phyloP scores from a whole-genome alignment of 345 rosid species.

The Gossypium ekmanianum region DNA sequence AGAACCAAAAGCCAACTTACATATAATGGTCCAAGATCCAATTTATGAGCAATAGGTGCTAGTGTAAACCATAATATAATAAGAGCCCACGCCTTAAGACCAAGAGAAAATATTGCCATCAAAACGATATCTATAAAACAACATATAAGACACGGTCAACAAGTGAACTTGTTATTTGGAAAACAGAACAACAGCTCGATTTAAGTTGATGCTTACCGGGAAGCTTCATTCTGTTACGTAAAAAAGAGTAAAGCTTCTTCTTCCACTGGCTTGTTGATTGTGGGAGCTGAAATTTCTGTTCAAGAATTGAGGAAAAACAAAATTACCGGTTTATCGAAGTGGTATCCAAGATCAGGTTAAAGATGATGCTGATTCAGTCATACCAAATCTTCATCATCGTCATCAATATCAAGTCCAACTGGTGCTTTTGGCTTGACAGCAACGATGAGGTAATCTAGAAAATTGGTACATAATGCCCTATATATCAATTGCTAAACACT shows the following conservation, averaged over 20 bases:
- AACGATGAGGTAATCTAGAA: slow-evolving; percentile 61
- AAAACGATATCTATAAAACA: slow-evolving; percentile 56
- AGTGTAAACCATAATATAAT: slow-evolving; percentile 68
- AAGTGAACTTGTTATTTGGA: slow-evolving; percentile 18
- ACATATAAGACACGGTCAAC: slow-evolving; percentile 23
- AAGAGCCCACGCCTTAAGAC: slow-evolving; percentile 59
- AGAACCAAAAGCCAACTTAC: slow-evolving; percentile 48
- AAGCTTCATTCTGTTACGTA: slow-evolving; percentile 63
- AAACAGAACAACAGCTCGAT: slow-evolving; percentile 8
- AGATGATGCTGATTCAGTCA: slow-evolving; percentile 1
- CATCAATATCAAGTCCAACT: slow-evolving; percentile 42
- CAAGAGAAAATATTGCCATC: slow-evolving; percentile 69
- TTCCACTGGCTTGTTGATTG: slow-evolving; percentile 67
- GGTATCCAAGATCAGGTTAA: slow-evolving; percentile 12
- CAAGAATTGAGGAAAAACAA: slow-evolving; percentile 10
- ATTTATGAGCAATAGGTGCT: slow-evolving; percentile 78
- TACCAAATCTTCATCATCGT: slow-evolving; percentile 67
- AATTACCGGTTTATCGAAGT: neutral
- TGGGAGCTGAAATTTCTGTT: slow-evolving; percentile 77
- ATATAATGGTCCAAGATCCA: slow-evolving; percentile 79
- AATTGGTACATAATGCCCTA: neutral
- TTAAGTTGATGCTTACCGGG: slow-evolving; percentile 50
- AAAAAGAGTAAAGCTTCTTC: slow-evolving; percentile 59
- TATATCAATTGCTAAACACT: slow-evolving; percentile 1
- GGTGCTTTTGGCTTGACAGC: slow-evolving; percentile 82